Base-by-base conservation (phyloP, 805 yeast genomes). In the Starmerella apis region DNA sequence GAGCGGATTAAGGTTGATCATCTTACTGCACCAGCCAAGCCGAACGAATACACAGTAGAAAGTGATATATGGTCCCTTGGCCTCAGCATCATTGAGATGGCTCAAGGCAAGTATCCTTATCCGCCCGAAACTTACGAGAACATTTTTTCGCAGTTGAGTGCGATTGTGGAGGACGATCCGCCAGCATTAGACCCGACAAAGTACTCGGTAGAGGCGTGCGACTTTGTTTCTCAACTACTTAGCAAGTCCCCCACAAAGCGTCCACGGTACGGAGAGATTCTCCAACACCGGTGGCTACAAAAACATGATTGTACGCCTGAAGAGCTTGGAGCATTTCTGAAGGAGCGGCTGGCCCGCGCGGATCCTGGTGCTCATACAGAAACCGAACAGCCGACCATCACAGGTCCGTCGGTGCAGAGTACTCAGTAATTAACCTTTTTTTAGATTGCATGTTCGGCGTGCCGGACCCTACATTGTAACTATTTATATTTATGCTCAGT, bases 1-100 rank as follows among this genome's bases (percentile, higher is more conserved):
- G 98, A 90, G 64, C 76, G 98, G 62, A 92, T 92, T 59, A 56
- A 58, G 51, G 58, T 57, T 16, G 56, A 53, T 43, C 56, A 55
- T n/a, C 57, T 59, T 32, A 51, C 56, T 33, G 55, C 57, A 25
- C 54, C 55, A 6, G 46, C 43, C 27, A 42, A 51, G 46, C 51
- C 49, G n/a, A 31, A 44, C 43, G 38, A 92, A 0, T 90, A 90
- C 66, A 80, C 96, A 1, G 95, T 87, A 3, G 96, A 90, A 62
- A 81, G 94, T 9, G 98, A 90, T 67, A 79, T 90, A 53, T 90
- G 98, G 98, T 86, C 96, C 0, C 68, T 90, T 39, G 98, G 97
- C 0, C 71, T 90, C 50, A 78, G 88, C 18, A 75, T 90, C 19
- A 65, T 92, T 45, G 98, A 92, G 68, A 80, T 86, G 57, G 92